Evolutionary conservation across 305 asterid species (phyloP), one percentile per base, ranked within the genome.

Genomic region (Nicotiana rustica): DNA sequence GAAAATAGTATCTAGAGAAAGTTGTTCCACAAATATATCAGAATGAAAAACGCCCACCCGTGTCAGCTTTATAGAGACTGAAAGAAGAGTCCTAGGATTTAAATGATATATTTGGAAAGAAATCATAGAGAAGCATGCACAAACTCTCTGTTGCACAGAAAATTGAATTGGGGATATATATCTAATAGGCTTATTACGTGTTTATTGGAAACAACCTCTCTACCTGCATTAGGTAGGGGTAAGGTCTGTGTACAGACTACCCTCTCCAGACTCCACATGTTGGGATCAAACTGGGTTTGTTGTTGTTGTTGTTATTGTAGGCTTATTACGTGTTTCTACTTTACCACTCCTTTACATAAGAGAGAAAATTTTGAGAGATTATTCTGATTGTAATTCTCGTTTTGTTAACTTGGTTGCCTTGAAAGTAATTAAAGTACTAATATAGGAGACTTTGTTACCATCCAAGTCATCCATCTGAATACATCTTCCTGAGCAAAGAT

Each of bases 1-100:
- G 36, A 3, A 47, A 71, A 73, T 33, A 73, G 21, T 14, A 73
- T 25, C 62, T 73, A 25, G 36, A 18, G 77, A 35, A 70, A 69
- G 77, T 38, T 69, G 77, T 69, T 69, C 77, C 13, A 10, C 36
- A 71, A 44, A 10, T 19, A 71, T 15, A 25, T 73, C 8, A 21
- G 79, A 49, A 49, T 49, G 29, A 25, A 21, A 49, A 73, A 15
- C 36, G 5, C 52, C 79, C 64, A 52, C 35, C 17, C 1, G 47
- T 55, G 65, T 15, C 31, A 29, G 80, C 80, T 76, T 76, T 76
- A 29, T 55, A 76, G 12, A 31, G 49, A 76, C 6, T 55, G 25
- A 25, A 25, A 25, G 25, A 25, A 25, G 25, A 25, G 25, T 25
- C 25, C 67, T 62, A 3, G 35, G 67, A 62, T 61, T 62, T 60